Evolutionary conservation across 2,329 filamentous ascomycete species (phyloP).

Genomic region (Phaeosphaeria sp.): DNA sequence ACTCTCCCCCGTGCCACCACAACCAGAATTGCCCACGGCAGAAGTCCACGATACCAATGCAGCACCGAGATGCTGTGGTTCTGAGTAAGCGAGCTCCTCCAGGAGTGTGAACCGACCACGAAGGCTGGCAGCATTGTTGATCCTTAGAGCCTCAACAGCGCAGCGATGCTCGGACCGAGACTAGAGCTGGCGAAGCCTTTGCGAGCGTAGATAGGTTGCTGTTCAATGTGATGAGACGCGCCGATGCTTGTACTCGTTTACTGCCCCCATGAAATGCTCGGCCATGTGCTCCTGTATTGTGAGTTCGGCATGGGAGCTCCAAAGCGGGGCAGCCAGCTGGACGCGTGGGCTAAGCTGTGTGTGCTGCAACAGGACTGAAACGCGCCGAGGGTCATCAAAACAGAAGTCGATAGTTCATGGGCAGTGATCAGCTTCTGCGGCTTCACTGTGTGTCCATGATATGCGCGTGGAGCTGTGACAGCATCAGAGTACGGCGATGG

Average conservation of each 20-base stretch:
- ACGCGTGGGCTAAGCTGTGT: conserved; percentile 7
- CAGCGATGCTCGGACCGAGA: conserved; percentile 15
- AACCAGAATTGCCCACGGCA: conserved; percentile 14
- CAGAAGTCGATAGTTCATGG: conserved; percentile 3
- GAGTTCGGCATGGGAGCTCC: conserved; percentile 27
- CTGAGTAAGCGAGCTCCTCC: conserved; percentile 17
- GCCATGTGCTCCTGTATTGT: conserved; percentile 7
- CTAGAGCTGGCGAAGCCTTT: conserved; percentile 15
- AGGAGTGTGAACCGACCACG: neutral
- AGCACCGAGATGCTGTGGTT: conserved; percentile 2
- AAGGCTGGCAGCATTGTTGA: conserved; percentile 9
- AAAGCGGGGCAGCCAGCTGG: conserved; percentile 23
- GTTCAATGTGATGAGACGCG: conserved; percentile 16
- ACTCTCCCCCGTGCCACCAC: neutral
- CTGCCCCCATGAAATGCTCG: conserved; percentile 21
- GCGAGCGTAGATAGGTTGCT: conserved; percentile 4
- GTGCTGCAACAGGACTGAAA: conserved; percentile 28
- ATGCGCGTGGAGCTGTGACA: conserved; percentile 17
- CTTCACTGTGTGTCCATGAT: conserved; percentile 10
- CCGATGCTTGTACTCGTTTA: conserved; percentile 23
- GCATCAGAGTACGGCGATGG: conserved; percentile 20
- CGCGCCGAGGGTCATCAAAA: conserved; percentile 7
- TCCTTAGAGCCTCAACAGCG: conserved; percentile 29
- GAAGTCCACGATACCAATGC: conserved; percentile 9
- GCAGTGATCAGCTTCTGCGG: conserved; percentile 2